phyloP scores from a whole-genome alignment of 805 yeast genomes.

The Cyberlindnera samutprakarnensis region DNA sequence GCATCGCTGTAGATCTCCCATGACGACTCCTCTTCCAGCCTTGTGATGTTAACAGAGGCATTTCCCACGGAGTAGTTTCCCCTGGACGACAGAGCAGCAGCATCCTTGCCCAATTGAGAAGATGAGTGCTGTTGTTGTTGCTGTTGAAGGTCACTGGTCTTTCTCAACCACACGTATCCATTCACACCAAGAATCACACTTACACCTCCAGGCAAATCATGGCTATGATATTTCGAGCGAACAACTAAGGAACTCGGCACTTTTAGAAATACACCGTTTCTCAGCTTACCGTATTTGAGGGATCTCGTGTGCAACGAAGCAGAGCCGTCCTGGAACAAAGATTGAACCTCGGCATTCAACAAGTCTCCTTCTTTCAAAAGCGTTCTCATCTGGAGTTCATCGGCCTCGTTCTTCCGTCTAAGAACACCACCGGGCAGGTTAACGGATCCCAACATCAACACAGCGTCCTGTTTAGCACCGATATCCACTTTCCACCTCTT shows the following conservation, averaged over 20 bases:
- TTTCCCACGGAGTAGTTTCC: conserved; percentile 45
- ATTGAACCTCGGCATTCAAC: conserved; percentile 92
- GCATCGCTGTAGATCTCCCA: conserved; percentile 92
- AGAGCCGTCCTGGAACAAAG: conserved; percentile 79
- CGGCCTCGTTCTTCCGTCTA: conserved; percentile 89
- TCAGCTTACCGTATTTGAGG: conserved; percentile 85
- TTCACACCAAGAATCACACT: conserved; percentile 89
- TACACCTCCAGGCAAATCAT: conserved; percentile 88
- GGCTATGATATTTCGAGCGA: conserved; percentile 81
- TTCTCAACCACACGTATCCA: conserved; percentile 89
- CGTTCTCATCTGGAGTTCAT: conserved; percentile 92
- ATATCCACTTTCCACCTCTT: conserved; percentile 96
- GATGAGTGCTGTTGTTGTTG: too few relatives aligned
- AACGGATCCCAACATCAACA: conserved; percentile 88
- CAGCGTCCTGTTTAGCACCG: conserved; percentile 91
- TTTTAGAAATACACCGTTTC: conserved; percentile 78
- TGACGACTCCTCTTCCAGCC: conserved; percentile 86
- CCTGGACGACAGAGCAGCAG: conserved; percentile 22
- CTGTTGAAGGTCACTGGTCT: conserved; percentile 35
- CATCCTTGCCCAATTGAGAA: conserved; percentile 27
- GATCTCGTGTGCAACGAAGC: conserved; percentile 95
- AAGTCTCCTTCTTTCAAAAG: conserved; percentile 94
- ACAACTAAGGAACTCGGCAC: conserved; percentile 82
- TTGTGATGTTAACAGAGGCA: conserved; percentile 64
- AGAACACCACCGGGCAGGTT: conserved; percentile 96